phyloP scores from a whole-genome alignment of 306 rosid genomes.

The Malus asiatica region DNA sequence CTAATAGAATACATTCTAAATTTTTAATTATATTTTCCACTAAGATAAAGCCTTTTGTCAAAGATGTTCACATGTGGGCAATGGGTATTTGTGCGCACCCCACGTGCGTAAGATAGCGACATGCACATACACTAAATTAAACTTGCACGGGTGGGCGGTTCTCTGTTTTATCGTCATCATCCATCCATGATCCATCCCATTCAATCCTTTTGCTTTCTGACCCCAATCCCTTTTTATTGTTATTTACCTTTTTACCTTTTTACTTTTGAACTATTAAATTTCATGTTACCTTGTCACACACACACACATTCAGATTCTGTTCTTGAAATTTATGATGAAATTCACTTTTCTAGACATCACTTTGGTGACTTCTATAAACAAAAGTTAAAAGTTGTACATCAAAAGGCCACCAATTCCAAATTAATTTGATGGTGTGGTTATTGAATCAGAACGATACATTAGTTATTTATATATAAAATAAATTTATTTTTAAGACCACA shows the following conservation, averaged over 20 bases:
- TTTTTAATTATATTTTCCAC: not conserved
- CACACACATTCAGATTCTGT: not conserved
- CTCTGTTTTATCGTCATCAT: not conserved
- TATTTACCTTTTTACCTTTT: not conserved
- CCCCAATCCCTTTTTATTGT: not conserved
- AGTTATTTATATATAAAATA: too few relatives aligned
- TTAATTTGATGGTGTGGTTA: too few relatives aligned
- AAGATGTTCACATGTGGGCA: constrained; percentile 59
- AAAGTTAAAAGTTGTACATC: not conserved
- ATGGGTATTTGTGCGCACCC: constrained; percentile 47
- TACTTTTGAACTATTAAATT: not conserved
- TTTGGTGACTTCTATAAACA: not conserved
- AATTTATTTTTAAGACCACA: too few relatives aligned
- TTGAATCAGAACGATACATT: too few relatives aligned
- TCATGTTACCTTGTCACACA: not conserved
- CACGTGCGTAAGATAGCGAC: constrained; percentile 58
- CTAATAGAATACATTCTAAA: too few relatives aligned
- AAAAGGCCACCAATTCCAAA: not conserved
- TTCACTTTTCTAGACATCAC: not conserved
- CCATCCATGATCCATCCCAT: not conserved
- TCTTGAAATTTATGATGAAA: not conserved
- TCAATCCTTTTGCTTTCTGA: constrained; percentile 22
- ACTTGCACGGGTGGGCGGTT: constrained; percentile 64
- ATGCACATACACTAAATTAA: constrained; percentile 20
- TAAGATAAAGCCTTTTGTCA: constrained; percentile 4